Evolutionary conservation across 2,329 filamentous ascomycete species (phyloP).

Genomic region (Alternaria alternata): DNA sequence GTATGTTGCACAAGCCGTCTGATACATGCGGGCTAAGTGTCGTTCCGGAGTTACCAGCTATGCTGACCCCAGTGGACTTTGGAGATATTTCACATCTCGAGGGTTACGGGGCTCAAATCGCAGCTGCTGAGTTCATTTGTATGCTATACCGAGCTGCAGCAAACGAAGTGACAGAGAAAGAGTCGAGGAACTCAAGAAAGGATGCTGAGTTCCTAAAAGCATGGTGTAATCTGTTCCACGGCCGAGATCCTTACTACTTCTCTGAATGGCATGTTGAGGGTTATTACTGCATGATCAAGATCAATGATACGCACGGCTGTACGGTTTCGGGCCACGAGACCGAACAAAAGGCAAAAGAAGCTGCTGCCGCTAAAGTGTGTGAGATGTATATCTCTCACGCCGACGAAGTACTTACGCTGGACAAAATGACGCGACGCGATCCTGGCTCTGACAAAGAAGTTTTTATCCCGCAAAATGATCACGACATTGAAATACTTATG

Average conservation of each 20-base stretch:
- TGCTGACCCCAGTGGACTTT: background rate
- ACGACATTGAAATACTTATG: background rate
- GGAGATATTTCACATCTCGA: background rate
- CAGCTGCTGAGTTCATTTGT: background rate
- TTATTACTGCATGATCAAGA: constrained; percentile 1
- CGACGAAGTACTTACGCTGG: background rate
- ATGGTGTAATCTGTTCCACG: background rate
- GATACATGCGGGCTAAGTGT: background rate
- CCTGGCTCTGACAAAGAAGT: constrained; percentile 5
- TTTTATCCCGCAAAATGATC: background rate
- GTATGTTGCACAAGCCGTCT: background rate
- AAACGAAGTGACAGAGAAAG: background rate
- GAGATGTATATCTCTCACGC: background rate
- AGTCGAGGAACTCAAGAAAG: background rate
- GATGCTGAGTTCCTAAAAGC: background rate
- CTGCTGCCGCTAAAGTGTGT: background rate
- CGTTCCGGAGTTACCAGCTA: background rate
- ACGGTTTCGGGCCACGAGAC: background rate
- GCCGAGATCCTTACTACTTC: background rate
- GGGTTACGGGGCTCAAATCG: background rate
- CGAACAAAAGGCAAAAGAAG: background rate
- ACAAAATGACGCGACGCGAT: background rate
- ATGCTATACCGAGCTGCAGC: background rate
- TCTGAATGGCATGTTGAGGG: background rate
- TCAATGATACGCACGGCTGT: background rate